These are phyloP conservation scores for Cladophialophora chaetospira DNA, from an alignment of 2,329 filamentous ascomycete genomes.

Conservation along the genomic window DNA sequence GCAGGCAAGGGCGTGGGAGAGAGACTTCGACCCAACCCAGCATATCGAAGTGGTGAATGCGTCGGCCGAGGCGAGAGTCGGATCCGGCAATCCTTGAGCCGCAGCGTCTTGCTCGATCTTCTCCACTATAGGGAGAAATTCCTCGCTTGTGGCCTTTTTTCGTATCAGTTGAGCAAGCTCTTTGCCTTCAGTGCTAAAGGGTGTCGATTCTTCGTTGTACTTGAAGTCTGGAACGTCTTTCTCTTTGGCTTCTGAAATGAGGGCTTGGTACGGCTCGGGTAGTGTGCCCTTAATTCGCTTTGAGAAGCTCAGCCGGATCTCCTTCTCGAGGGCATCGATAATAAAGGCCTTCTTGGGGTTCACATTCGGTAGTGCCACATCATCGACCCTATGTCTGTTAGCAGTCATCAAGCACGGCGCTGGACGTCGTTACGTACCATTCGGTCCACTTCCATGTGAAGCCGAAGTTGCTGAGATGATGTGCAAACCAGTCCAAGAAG, in stretches of 20 bases:
- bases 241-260: conserved; percentile 86
- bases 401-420: not conserved
- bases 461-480: conserved; percentile 97
- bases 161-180: conserved; percentile 77
- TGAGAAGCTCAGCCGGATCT: conserved; percentile 93
- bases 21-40: conserved; percentile 89
- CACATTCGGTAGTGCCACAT: conserved; percentile 73
- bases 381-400: conserved; percentile 63
- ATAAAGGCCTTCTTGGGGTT: conserved; percentile 95
- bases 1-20: conserved; percentile 92
- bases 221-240: conserved; percentile 97
- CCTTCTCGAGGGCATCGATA: conserved; percentile 86
- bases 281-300: conserved; percentile 94
- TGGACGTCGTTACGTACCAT: conserved; percentile 60
- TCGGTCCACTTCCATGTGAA: conserved; percentile 99
- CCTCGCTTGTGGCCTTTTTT: conserved; percentile 81
- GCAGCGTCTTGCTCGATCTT: conserved; percentile 80
- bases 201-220: conserved; percentile 72
- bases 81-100: conserved; percentile 66
- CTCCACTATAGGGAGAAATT: conserved; percentile 79
- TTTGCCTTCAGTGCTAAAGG: conserved; percentile 81
- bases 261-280: conserved; percentile 74
- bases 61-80: conserved; percentile 83
- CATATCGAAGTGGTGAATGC: conserved; percentile 93
- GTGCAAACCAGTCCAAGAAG: conserved; percentile 96